A percentile compares a stretch with the other conserved stretches of the same genome.
Conservation (phyloP, 345 rosid species). For the Ceriops tagal region DNA sequence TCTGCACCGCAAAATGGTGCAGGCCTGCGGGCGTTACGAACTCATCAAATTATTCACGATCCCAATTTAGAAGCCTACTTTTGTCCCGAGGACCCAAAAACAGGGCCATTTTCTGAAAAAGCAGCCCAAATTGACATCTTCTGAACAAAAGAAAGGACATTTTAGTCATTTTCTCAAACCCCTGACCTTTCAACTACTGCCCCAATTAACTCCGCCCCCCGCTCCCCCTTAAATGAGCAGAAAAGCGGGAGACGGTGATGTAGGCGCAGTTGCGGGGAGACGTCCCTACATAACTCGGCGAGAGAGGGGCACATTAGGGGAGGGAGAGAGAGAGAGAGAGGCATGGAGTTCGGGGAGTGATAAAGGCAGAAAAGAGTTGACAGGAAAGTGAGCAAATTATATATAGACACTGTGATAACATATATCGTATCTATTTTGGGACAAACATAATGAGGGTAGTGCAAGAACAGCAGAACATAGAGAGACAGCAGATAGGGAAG, state of each 20-base stretch:
- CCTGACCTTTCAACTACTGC: background rate
- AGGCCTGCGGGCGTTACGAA: too few species aligned
- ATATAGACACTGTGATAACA: background rate
- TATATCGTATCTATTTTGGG: background rate
- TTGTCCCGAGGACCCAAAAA: too few species aligned
- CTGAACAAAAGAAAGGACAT: background rate
- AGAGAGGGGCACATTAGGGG: slow-evolving; percentile 2
- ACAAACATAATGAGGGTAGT: slow-evolving; percentile 40
- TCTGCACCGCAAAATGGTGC: too few species aligned
- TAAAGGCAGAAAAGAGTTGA: too few species aligned
- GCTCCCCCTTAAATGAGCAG: slow-evolving; percentile 46
- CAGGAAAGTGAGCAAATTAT: too few species aligned
- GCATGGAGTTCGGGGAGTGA: too few species aligned
- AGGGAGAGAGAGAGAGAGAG: background rate
- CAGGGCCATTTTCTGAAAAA: too few species aligned
- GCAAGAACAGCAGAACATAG: slow-evolving; percentile 36
- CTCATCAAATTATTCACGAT: too few species aligned
- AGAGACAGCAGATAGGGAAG: slow-evolving; percentile 37
- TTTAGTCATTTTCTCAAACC: slow-evolving; percentile 21
- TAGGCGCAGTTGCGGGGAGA: slow-evolving; percentile 24
- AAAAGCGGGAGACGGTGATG: slow-evolving; percentile 73
- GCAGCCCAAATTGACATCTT: slow-evolving; percentile 1
- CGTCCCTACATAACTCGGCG: background rate
- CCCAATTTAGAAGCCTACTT: too few species aligned
- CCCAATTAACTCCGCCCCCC: slow-evolving; percentile 8